Conservation (phyloP, 140 eudicot species). For the Oenanthe javanica region DNA sequence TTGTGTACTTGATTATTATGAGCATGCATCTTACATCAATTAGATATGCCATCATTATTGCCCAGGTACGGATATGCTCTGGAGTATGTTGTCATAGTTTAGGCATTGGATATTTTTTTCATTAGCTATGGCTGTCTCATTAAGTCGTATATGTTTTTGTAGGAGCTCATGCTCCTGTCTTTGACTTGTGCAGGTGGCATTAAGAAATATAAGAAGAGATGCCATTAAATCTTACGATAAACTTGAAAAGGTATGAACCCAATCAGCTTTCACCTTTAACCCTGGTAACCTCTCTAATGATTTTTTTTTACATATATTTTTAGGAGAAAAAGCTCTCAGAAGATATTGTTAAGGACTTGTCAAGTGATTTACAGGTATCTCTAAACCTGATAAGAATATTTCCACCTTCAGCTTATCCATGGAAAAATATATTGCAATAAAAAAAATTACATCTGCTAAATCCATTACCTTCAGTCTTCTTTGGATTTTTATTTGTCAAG, state of each 20-base stretch:
- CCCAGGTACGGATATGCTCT: neutral
- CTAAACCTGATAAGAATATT: neutral
- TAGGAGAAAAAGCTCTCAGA: conserved; percentile 98
- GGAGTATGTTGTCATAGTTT: neutral
- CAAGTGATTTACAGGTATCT: conserved; percentile 86
- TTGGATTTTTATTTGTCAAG: neutral
- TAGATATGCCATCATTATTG: neutral
- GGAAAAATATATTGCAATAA: neutral
- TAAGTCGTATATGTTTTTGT: neutral
- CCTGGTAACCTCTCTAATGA: neutral
- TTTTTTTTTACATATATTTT: conserved; percentile 2
- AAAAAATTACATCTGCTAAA: neutral
- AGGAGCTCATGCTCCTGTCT: neutral
- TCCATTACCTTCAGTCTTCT: neutral
- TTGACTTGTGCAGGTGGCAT: conserved; percentile 53
- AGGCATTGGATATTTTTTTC: neutral
- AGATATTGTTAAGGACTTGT: conserved; percentile 80
- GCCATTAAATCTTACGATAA: conserved; percentile 84
- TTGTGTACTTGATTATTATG: neutral
- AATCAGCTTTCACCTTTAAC: neutral
- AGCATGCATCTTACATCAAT: neutral
- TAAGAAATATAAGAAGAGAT: conserved; percentile 95
- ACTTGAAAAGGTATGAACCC: conserved; percentile 74
- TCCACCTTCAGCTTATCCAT: neutral
- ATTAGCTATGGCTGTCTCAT: neutral